Conservation (phyloP, 495 filamentous ascomycete genomes). For the Elaphomyces granulatus region DNA sequence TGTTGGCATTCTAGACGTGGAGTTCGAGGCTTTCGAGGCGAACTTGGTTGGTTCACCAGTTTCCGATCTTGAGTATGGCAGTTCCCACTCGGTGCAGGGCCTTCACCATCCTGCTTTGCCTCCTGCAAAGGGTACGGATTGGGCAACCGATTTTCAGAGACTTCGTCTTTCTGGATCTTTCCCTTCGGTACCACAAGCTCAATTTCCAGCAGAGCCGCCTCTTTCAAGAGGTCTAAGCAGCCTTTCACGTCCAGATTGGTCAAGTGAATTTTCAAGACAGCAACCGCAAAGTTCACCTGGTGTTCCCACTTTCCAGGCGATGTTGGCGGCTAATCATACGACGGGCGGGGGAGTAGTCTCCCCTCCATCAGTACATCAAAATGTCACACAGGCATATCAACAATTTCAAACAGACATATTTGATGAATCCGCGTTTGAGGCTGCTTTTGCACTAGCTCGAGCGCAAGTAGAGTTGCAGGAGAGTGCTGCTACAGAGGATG, state of each 20-base stretch:
- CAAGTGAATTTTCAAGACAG: constrained; percentile 38
- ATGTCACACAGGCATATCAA: constrained; percentile 9
- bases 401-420: constrained; percentile 21
- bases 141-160: constrained; percentile 39
- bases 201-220: constrained; percentile 18
- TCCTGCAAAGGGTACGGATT: constrained; percentile 15
- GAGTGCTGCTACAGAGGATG: constrained; percentile 4
- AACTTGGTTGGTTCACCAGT: constrained; percentile 21
- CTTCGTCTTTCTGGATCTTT: constrained; percentile 28
- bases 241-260: too few relatives aligned
- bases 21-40: constrained; percentile 60
- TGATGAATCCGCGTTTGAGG: constrained; percentile 50
- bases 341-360: constrained; percentile 15
- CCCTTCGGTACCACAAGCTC: constrained; percentile 20
- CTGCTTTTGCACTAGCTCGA: constrained; percentile 41
- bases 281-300: constrained; percentile 21
- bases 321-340: constrained; percentile 18
- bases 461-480: constrained; percentile 25
- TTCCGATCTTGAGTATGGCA: constrained; percentile 19
- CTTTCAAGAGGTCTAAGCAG: constrained; percentile 14
- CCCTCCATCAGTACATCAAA: constrained; percentile 14
- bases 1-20: constrained; percentile 44
- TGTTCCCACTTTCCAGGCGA: constrained; percentile 19
- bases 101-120: constrained; percentile 9
- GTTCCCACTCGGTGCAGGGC: constrained; percentile 6